Percentiles rank a stretch among this genome's conserved stretches.
Evolutionary conservation across 225 moss, liverwort and hornwort genomes (phyloP).

Genomic region (Takakia lepidozioides): DNA sequence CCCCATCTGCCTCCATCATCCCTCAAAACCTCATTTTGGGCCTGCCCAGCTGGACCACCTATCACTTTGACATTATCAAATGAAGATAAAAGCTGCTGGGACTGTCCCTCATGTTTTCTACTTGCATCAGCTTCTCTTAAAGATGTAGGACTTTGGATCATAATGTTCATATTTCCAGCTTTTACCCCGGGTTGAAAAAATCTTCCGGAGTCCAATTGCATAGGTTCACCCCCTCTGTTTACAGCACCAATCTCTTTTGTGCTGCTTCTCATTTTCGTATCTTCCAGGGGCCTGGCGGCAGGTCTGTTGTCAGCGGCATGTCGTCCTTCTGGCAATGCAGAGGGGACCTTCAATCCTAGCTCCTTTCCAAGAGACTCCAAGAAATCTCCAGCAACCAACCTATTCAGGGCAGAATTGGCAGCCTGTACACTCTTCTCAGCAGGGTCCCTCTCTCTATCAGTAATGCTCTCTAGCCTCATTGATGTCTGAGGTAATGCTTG

Average conservation of each 20-base stretch:
- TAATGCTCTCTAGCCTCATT: slow-evolving; percentile 11
- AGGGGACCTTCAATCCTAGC: slow-evolving; percentile 76
- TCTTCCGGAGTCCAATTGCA: too few relatives aligned
- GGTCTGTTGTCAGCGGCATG: slow-evolving; percentile 19
- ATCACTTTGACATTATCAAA: too few relatives aligned
- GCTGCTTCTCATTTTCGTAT: not conserved
- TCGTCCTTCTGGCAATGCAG: slow-evolving; percentile 27
- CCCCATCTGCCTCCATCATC: slow-evolving; percentile 24
- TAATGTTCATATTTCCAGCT: slow-evolving; percentile 12
- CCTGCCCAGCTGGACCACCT: slow-evolving; percentile 12
- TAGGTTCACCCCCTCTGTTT: too few relatives aligned
- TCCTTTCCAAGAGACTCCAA: slow-evolving; percentile 88
- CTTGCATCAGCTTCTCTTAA: slow-evolving; percentile 6
- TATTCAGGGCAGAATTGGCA: slow-evolving; percentile 57
- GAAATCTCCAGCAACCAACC: slow-evolving; percentile 83
- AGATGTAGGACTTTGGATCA: slow-evolving; percentile 5
- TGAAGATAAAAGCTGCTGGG: too few relatives aligned
- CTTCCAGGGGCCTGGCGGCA: slow-evolving; percentile 12
- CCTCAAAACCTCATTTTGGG: not conserved
- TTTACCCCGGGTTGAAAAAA: slow-evolving; percentile 9
- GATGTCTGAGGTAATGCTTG: slow-evolving; percentile 14
- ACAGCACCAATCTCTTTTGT: not conserved
- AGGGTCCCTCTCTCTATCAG: slow-evolving; percentile 11
- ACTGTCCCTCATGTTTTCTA: slow-evolving; percentile 12
- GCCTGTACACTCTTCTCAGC: slow-evolving; percentile 51